Base-by-base conservation (phyloP, 345 rosid species). In the Rubroshorea leprosula region DNA sequence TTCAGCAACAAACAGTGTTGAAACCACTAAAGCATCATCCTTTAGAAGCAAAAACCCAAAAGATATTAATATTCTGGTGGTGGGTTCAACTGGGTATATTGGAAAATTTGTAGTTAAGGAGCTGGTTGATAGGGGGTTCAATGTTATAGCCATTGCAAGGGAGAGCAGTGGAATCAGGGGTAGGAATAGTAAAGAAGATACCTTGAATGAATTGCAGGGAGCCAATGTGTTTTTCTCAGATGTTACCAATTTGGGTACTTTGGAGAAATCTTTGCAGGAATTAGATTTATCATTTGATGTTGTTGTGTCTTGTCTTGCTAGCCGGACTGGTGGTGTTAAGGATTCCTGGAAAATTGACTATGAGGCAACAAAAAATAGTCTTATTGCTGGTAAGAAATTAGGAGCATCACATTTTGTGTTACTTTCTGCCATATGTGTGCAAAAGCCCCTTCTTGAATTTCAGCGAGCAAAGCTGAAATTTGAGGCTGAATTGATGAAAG, bases 281-380 rank as follows among this genome's bases (percentile, higher is more conserved):
- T 79, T 80, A 23, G 85, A 80, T 25, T 48, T 70, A 58, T 57
- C 77, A 21, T 47, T 89, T 41, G 95, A 92, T 62, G 93, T 92
- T 23, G 93, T 89, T 43, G 93, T 92, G 7, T 92, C 98, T 7
- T 92, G 98, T 56, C 89, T 92, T 25, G 98, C 98, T 49, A 86
- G 95, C 49, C 89, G 98, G 5, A 58, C 66, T 23, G 98, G 96
- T 19, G 96, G 96, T 29, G 83, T 92, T 21, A 81, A 76, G 52
- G 98, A 92, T 80, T 92, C 98, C 10, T 84, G 98, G 96, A 84
- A 76, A 62, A 92, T 92, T 56, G 98, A 92, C 58, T 92, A 89
- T 43, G 89, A 89, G 68, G 95, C 98, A 31, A 84, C 91, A 2
- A 89, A 71, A 70, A 89, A 86, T 67, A 92, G 93, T 64, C 95